Percentiles rank a stretch among this genome's conserved stretches.
Conservation (phyloP, 768 basidiomycete genomes). For the Daedalea quercina region DNA sequence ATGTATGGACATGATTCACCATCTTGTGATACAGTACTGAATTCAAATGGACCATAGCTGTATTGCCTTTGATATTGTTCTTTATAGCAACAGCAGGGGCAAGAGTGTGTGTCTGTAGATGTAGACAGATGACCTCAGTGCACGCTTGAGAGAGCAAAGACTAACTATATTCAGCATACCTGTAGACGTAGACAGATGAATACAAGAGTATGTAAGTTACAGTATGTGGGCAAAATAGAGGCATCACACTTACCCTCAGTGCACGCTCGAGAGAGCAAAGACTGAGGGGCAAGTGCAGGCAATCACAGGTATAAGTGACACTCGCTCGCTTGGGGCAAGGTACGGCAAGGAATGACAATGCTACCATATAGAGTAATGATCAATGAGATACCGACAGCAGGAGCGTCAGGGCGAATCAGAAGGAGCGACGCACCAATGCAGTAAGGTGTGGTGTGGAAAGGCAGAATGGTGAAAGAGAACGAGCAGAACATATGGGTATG, state of each 20-base stretch:
- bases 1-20: constrained; percentile 6
- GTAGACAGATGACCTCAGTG: background rate
- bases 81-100: background rate
- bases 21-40: background rate
- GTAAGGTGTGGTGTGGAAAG: too few relatives aligned
- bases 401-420: too few relatives aligned
- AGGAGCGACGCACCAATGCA: too few relatives aligned
- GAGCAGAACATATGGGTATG: too few relatives aligned
- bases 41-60: constrained; percentile 2
- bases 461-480: too few relatives aligned
- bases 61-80: constrained; percentile 13
- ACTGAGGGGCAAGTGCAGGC: background rate
- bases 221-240: background rate
- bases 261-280: background rate
- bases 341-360: too few relatives aligned
- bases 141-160: background rate
- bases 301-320: background rate
- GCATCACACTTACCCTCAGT: background rate
- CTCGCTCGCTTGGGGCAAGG: too few relatives aligned
- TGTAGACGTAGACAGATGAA: background rate
- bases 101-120: background rate
- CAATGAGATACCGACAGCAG: too few relatives aligned
- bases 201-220: background rate
- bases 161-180: background rate
- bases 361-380: too few relatives aligned